These are phyloP conservation scores for Gaertneriomyces sp. DNA, from an alignment of 192 early-diverging fungal species.

Conservation along the genomic window DNA sequence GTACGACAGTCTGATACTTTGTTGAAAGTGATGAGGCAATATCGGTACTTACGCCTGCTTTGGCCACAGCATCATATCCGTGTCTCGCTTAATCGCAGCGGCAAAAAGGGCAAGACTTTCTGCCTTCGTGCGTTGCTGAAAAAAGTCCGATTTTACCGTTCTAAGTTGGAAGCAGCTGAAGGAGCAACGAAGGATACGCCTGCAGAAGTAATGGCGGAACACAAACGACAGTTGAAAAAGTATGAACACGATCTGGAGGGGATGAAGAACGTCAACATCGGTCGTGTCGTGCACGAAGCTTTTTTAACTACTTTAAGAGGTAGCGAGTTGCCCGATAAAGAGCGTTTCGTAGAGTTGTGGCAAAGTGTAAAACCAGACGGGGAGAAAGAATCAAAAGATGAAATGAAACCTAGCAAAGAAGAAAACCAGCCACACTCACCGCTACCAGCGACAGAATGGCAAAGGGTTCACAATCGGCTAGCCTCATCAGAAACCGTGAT, in stretches of 20 bases:
- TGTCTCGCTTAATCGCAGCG: slow-evolving; percentile 17
- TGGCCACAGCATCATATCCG: slow-evolving; percentile 34
- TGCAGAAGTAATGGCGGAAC: slow-evolving; percentile 5
- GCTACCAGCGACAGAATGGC: neutral
- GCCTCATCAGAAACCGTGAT: no score
- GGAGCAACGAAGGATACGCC: slow-evolving; percentile 7
- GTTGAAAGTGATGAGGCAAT: no score
- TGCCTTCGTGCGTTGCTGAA: slow-evolving; percentile 29
- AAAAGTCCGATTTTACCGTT: slow-evolving; percentile 27
- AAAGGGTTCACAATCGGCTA: no score
- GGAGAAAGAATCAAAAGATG: neutral
- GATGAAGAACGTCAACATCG: slow-evolving; percentile 27
- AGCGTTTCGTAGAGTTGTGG: neutral
- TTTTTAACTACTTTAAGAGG: neutral
- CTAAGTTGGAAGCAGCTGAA: slow-evolving; percentile 21
- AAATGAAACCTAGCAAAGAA: neutral
- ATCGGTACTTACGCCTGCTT: no score
- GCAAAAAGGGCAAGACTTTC: slow-evolving; percentile 33
- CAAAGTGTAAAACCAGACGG: neutral
- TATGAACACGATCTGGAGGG: slow-evolving; percentile 22
- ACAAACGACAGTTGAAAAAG: slow-evolving; percentile 28
- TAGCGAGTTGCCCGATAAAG: neutral
- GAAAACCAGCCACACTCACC: slow-evolving; percentile 4
- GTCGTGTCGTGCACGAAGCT: neutral
- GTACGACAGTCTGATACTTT: no score